A percentile compares a stretch with the other conserved stretches of the same genome.
These are phyloP conservation scores for Oligophagozyma castellii DNA, from an alignment of 1,139 yeast genomes.

Conservation along the genomic window DNA sequence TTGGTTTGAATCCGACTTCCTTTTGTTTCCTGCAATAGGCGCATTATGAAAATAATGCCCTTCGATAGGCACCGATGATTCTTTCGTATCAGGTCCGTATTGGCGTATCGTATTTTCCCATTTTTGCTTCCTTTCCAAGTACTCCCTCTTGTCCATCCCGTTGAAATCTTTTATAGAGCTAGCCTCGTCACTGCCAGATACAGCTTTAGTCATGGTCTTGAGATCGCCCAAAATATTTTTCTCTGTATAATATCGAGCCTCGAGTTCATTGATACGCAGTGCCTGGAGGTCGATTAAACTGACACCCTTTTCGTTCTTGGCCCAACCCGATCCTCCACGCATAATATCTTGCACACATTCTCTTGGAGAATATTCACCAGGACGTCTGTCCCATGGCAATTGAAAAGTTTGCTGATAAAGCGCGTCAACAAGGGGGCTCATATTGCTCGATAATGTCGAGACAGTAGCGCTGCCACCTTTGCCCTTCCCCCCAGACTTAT, in stretches of 20 bases:
- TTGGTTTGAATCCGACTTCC: no score
- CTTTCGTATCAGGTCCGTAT: no score
- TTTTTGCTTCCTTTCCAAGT: constrained; percentile 7
- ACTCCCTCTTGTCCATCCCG: constrained; percentile 10
- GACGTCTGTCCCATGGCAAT: constrained; percentile 67
- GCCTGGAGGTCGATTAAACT: constrained; percentile 32
- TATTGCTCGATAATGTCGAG: constrained; percentile 11
- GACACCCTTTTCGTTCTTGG: constrained; percentile 31
- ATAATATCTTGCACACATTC: constrained; percentile 67
- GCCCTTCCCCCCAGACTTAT: constrained; percentile 1
- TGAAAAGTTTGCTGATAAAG: constrained; percentile 52
- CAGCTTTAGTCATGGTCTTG: constrained; percentile 1
- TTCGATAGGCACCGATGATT: no score
- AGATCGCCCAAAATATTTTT: neutral
- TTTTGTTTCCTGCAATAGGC: no score
- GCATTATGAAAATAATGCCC: no score
- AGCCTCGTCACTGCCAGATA: neutral
- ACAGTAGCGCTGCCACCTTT: constrained; percentile 3
- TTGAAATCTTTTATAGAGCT: constrained; percentile 5
- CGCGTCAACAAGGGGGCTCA: constrained; percentile 36
- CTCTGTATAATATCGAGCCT: constrained; percentile 8
- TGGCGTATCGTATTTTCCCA: constrained; percentile 3
- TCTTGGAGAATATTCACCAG: constrained; percentile 60
- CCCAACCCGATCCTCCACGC: constrained; percentile 63
- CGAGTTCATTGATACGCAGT: constrained; percentile 15